These are phyloP conservation scores for Alternaria viburni DNA, from an alignment of 2,329 filamentous ascomycete genomes.

Conservation along the genomic window DNA sequence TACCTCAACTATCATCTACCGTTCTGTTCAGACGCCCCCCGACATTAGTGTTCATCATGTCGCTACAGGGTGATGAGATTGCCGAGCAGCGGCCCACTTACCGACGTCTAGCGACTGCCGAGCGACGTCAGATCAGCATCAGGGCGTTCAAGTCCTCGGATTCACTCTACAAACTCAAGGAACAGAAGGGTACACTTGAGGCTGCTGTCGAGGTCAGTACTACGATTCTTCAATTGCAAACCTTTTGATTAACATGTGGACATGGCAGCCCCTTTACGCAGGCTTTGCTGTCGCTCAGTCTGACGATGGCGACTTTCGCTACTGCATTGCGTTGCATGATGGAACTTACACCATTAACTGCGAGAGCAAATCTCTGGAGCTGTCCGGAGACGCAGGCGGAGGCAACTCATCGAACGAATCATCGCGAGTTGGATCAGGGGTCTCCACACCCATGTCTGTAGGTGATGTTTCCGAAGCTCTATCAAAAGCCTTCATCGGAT, in stretches of 20 bases:
- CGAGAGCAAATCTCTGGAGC: constrained; percentile 53
- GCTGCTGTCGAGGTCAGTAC: constrained; percentile 4
- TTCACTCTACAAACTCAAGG: constrained; percentile 8
- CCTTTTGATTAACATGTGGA: constrained; percentile 4
- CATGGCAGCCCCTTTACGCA: constrained; percentile 57
- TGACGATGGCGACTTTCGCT: constrained; percentile 59
- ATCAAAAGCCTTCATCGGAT: constrained; percentile 64
- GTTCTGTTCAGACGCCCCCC: background rate
- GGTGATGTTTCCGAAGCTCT: constrained; percentile 41
- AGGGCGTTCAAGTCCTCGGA: constrained; percentile 6
- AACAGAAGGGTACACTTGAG: constrained; percentile 9
- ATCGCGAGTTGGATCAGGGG: constrained; percentile 13
- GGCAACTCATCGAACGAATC: constrained; percentile 5
- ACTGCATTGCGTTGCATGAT: constrained; percentile 70
- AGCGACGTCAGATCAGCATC: constrained; percentile 11
- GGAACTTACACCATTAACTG: constrained; percentile 78
- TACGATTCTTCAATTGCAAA: background rate
- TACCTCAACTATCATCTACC: background rate
- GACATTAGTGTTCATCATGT: constrained; percentile 2
- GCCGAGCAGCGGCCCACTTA: constrained; percentile 2
- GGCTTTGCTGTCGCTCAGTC: constrained; percentile 66
- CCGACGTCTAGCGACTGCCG: constrained; percentile 1
- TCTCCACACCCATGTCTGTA: constrained; percentile 16
- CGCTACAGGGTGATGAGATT: constrained; percentile 1
- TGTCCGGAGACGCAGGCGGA: background rate